Base-by-base conservation (phyloP, 1,284 basidiomycete genomes). In the Lentinula novae-zelandiae region DNA sequence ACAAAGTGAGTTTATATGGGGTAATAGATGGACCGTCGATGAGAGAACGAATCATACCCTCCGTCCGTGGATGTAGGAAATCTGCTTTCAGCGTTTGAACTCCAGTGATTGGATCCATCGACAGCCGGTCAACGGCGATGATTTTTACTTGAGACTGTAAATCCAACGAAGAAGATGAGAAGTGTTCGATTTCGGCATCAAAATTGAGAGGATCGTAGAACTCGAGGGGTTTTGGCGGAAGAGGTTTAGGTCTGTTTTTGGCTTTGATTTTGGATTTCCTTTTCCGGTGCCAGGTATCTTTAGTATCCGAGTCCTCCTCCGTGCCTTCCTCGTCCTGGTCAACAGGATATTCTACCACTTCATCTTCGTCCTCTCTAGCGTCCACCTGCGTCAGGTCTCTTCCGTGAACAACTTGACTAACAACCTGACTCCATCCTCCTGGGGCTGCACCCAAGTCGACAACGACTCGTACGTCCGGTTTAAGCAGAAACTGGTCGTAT, bases 381-480 rank as follows among this genome's bases (percentile, higher is more conserved):
- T 15, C 50, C 58, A 50, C 61, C 39, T 51, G 27, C 20, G 17
- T 7, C 53, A 3, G 46, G 15, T 17, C 51, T 31, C 33, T 46
- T 77, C 80, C 81, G 1, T 82, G 82, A 22, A 89, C 71, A 64
- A 82, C 81, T 27, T 78, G 77, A 0, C 89, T 86, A 9, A 86
- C 86, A 20, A 93, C 91, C 68, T 95, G 92, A 61, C 87, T 89
- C 93, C 93, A 95, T 0, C 93, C 92, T 5, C 93, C 93, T 0
- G 93, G 93, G 0, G 93, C 92, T 0, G 90, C 90, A 38, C 93
- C 93, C 31, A 96, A 81, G 72, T 95, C 93, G 1, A 95, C 84
- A 0, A 95, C 85, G 20, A 82, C 77, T 4, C 71, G 74, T 1
- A 88, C 81, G 62, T 85, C 78, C 8, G 72, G 73, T 49, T 78